These are phyloP conservation scores for Botrytis paeoniae DNA, from an alignment of 2,329 filamentous ascomycete genomes.

Conservation along the genomic window DNA sequence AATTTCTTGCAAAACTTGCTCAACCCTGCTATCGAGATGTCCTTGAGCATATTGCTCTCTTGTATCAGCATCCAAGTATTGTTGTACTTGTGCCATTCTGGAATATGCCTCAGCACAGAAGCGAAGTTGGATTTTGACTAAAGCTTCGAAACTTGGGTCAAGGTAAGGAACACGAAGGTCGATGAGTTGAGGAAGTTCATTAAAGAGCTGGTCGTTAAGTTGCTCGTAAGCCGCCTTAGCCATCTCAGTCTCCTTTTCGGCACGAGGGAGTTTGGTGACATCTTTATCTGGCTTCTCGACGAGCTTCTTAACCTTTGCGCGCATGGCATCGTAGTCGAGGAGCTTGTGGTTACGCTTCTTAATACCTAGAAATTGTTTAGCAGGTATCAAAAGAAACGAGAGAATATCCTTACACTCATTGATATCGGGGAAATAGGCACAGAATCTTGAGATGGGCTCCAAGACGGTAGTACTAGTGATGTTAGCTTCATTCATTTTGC, in stretches of 20 bases:
- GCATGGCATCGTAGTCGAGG: slow-evolving; percentile 94
- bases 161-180: slow-evolving; percentile 95
- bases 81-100: slow-evolving; percentile 97
- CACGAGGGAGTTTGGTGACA: slow-evolving; percentile 88
- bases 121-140: slow-evolving; percentile 96
- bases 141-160: slow-evolving; percentile 93
- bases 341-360: slow-evolving; percentile 99
- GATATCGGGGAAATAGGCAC: slow-evolving; percentile 97
- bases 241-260: slow-evolving; percentile 95
- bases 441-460: slow-evolving; percentile 93
- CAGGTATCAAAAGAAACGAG: background rate
- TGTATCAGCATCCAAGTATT: slow-evolving; percentile 93
- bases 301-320: slow-evolving; percentile 93
- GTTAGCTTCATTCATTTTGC: slow-evolving; percentile 24
- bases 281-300: slow-evolving; percentile 99
- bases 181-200: slow-evolving; percentile 91
- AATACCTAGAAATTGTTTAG: slow-evolving; percentile 59
- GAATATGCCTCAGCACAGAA: slow-evolving; percentile 98
- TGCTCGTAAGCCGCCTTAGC: slow-evolving; percentile 92
- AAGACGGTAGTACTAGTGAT: slow-evolving; percentile 74
- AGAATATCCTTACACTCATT: slow-evolving; percentile 71
- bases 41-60: slow-evolving; percentile 94
- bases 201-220: slow-evolving; percentile 92
- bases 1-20: slow-evolving; percentile 96
- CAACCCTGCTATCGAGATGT: slow-evolving; percentile 84